Evolutionary conservation across 306 rosid species (phyloP).

Genomic region (Fragaria iinumae): DNA sequence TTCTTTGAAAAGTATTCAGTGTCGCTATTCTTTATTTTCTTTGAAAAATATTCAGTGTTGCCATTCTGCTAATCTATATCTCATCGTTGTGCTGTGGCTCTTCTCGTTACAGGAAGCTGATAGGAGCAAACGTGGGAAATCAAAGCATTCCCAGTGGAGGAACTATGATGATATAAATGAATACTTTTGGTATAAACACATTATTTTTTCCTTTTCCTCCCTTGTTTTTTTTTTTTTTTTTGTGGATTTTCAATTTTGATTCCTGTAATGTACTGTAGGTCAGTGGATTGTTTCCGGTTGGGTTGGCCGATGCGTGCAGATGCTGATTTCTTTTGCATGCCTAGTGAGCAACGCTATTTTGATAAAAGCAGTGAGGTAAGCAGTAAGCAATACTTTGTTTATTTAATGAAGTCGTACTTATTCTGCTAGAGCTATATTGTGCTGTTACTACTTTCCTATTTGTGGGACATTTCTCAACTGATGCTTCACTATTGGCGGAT

Average conservation of each 20-base stretch:
- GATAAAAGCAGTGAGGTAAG: slow-evolving; percentile 67
- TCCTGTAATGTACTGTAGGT: slow-evolving; percentile 54
- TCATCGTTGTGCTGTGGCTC: slow-evolving; percentile 14
- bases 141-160: slow-evolving; percentile 99
- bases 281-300: slow-evolving; percentile 88
- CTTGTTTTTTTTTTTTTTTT: not conserved
- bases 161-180: slow-evolving; percentile 95
- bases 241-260: slow-evolving; percentile 14
- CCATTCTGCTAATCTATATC: slow-evolving; percentile 9
- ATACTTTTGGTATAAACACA: slow-evolving; percentile 72
- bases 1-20: not conserved
- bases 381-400: slow-evolving; percentile 40
- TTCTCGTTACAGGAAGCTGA: slow-evolving; percentile 68
- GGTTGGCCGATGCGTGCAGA: slow-evolving; percentile 99
- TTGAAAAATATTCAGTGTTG: not conserved
- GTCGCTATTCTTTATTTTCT: not conserved
- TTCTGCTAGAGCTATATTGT: slow-evolving; percentile 4
- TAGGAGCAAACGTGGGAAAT: slow-evolving; percentile 72
- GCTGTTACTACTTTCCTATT: not conserved
- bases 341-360: slow-evolving; percentile 25
- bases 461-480: not conserved
- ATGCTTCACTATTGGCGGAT: slow-evolving; percentile 5
- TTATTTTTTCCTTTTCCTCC: slow-evolving; percentile 1
- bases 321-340: slow-evolving; percentile 81
- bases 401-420: not conserved